Evolutionary conservation across 2,329 filamentous ascomycete genomes (phyloP).

Genomic region (Xylariaceae sp.): DNA sequence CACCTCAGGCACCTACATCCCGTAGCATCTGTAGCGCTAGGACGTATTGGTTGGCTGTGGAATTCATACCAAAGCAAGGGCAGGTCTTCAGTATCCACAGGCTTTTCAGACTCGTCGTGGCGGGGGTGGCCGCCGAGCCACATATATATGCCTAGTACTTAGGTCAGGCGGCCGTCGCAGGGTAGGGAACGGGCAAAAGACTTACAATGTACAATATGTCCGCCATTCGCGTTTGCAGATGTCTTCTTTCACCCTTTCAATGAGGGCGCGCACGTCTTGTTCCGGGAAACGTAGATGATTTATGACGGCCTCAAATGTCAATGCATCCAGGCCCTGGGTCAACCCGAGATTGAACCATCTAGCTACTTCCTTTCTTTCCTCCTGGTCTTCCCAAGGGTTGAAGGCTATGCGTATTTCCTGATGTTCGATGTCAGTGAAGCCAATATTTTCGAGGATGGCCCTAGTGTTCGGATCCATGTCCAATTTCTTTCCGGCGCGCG

Average conservation of each 20-base stretch:
- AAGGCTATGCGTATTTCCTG: slow-evolving; percentile 63
- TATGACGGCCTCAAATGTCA: slow-evolving; percentile 69
- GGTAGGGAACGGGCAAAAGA: slow-evolving; percentile 24
- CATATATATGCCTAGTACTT: slow-evolving; percentile 25
- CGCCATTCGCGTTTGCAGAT: slow-evolving; percentile 63
- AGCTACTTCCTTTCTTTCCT: slow-evolving; percentile 61
- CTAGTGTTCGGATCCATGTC: slow-evolving; percentile 52
- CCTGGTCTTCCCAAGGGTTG: slow-evolving; percentile 65
- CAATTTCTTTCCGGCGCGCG: slow-evolving; percentile 58
- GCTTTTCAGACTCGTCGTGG: slow-evolving; percentile 24
- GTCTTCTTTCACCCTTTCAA: slow-evolving; percentile 59
- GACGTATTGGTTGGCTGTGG: slow-evolving; percentile 12
- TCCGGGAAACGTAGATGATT: slow-evolving; percentile 53
- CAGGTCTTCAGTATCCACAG: slow-evolving; percentile 15
- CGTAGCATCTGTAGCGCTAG: slow-evolving; percentile 12
- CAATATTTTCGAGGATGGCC: slow-evolving; percentile 58
- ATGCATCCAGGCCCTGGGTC: slow-evolving; percentile 63
- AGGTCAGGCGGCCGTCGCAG: slow-evolving; percentile 16
- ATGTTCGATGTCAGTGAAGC: slow-evolving; percentile 76
- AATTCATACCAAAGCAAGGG: slow-evolving; percentile 18
- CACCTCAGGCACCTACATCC: slow-evolving; percentile 10
- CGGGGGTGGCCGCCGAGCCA: slow-evolving; percentile 25
- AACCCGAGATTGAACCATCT: slow-evolving; percentile 80
- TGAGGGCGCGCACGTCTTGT: slow-evolving; percentile 58
- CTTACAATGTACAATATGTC: slow-evolving; percentile 73